A percentile compares a stretch with the other conserved stretches of the same genome.
Evolutionary conservation across 768 basidiomycete species (phyloP).

Genomic region (Tricholoma sp.): DNA sequence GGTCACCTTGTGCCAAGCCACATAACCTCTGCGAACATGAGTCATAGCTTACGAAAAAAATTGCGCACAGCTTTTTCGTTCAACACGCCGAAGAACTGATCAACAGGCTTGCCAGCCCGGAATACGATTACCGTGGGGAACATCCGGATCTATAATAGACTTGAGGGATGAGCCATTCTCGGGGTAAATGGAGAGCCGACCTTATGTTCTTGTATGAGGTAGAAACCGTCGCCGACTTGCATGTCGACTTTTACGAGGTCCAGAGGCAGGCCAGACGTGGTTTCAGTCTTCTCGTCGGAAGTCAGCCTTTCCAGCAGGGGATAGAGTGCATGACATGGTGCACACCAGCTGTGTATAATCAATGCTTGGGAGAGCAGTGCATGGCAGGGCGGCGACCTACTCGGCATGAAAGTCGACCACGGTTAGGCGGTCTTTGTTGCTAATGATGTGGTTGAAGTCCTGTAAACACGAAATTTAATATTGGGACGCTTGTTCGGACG

Average conservation of each 20-base stretch:
- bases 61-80: constrained; percentile 36
- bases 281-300: constrained; percentile 31
- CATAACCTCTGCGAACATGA: neutral
- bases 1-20: too few relatives aligned
- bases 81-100: constrained; percentile 59
- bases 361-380: neutral
- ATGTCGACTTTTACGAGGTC: constrained; percentile 74
- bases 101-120: constrained; percentile 52
- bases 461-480: constrained; percentile 11
- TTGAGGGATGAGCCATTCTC: neutral
- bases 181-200: constrained; percentile 25
- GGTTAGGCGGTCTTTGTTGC: constrained; percentile 46
- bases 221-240: constrained; percentile 46
- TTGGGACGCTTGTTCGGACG: constrained; percentile 3
- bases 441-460: constrained; percentile 34
- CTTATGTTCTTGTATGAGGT: constrained; percentile 46
- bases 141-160: constrained; percentile 48
- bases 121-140: constrained; percentile 83
- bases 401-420: constrained; percentile 81
- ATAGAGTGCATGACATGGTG: constrained; percentile 68
- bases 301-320: constrained; percentile 65
- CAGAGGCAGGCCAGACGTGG: constrained; percentile 51
- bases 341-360: constrained; percentile 58
- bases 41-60: constrained; percentile 40
- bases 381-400: constrained; percentile 33